These are phyloP conservation scores for Penicillium manginii DNA, from an alignment of 495 filamentous ascomycete species.

Conservation along the genomic window DNA sequence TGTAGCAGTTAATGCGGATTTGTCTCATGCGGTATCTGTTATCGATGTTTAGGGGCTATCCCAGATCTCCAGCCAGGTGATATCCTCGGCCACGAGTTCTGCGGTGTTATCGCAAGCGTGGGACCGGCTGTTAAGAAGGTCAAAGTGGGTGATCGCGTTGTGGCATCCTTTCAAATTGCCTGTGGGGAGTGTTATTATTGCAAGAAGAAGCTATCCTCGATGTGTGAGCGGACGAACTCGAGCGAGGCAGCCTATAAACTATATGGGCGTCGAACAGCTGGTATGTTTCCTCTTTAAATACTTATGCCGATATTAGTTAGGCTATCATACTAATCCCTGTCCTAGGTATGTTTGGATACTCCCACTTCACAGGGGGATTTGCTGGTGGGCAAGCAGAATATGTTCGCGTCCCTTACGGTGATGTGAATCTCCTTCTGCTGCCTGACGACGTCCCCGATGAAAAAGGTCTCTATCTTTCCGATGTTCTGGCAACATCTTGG, in stretches of 20 bases:
- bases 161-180: slow-evolving; percentile 86
- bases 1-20: background rate
- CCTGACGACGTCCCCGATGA: slow-evolving; percentile 85
- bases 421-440: slow-evolving; percentile 81
- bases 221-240: slow-evolving; percentile 78
- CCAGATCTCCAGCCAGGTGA: slow-evolving; percentile 79
- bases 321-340: too few relatives aligned
- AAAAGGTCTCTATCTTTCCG: slow-evolving; percentile 81
- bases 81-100: slow-evolving; percentile 90
- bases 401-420: slow-evolving; percentile 79
- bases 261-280: slow-evolving; percentile 74
- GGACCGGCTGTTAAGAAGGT: slow-evolving; percentile 63
- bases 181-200: slow-evolving; percentile 74
- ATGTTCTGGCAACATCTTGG: slow-evolving; percentile 79
- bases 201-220: slow-evolving; percentile 70
- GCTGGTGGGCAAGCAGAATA: slow-evolving; percentile 91
- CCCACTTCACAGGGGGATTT: slow-evolving; percentile 83
- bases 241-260: slow-evolving; percentile 60
- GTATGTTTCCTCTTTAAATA: slow-evolving; percentile 42
- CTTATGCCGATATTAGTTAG: background rate
- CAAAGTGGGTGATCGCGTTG: slow-evolving; percentile 74
- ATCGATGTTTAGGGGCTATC: slow-evolving; percentile 49
- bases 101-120: slow-evolving; percentile 74
- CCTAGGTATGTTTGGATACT: slow-evolving; percentile 57
- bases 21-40: background rate